Conservation (phyloP, 2,329 filamentous ascomycete genomes). For the Diaporthe longicolla region DNA sequence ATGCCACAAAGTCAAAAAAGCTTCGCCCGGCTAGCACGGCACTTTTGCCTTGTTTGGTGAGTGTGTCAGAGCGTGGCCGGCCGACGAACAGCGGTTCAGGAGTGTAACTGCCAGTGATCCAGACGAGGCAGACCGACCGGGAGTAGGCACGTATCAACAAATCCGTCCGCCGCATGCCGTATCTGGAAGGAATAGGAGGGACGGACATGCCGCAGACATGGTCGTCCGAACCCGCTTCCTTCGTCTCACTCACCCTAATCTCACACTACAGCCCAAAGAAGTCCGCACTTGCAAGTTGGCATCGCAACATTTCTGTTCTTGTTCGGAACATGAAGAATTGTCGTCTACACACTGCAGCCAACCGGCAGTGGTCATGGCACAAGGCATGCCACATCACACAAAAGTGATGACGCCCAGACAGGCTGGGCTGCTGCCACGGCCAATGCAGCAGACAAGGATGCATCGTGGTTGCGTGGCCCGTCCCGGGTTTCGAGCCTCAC, state of each 20-base stretch:
- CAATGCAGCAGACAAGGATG: slow-evolving; percentile 3
- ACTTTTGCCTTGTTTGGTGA: background rate
- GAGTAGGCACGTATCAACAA: background rate
- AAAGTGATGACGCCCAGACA: slow-evolving; percentile 25
- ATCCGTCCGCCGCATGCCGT: no score
- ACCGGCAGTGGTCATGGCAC: background rate
- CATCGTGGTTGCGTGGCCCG: background rate
- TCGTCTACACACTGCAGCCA: background rate
- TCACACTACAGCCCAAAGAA: background rate
- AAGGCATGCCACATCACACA: background rate
- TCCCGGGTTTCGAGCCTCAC: background rate
- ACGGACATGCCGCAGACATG: background rate
- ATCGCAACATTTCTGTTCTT: background rate
- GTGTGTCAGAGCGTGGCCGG: slow-evolving; percentile 5
- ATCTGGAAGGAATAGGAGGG: no score
- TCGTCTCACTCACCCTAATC: slow-evolving; percentile 4
- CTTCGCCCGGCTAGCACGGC: slow-evolving; percentile 17
- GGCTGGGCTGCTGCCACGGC: background rate
- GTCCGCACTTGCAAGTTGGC: slow-evolving; percentile 1
- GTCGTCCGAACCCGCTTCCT: slow-evolving; percentile 9
- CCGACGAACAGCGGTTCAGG: no score
- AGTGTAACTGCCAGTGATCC: background rate
- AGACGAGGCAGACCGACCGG: slow-evolving; percentile 6
- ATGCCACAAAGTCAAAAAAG: background rate
- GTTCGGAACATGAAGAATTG: no score